Base-by-base conservation (phyloP, 2,329 filamentous ascomycete genomes). In the Colletotrichum scovillei region DNA sequence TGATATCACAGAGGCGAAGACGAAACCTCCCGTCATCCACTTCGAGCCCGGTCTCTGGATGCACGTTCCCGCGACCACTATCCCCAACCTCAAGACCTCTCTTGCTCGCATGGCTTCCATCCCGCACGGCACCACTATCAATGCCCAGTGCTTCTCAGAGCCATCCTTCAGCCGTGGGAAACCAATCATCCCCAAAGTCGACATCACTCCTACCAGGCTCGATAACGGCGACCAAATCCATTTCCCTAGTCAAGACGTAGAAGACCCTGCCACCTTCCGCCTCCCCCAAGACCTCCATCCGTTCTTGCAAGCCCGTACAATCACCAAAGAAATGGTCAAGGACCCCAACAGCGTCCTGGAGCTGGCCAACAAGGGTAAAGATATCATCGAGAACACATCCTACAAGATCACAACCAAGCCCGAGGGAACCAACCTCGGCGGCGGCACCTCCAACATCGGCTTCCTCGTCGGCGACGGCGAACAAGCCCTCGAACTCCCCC, bases 81-180 rank as follows among this genome's bases (percentile, higher is more conserved):
- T 12, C 4, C 76, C 75, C 3, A 74, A 74, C 5, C 74, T 79
- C 14, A 35, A 63, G 0, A 77, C 79, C 2, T 79, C 80, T 0
- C 75, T 81, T 2, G 73, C 75, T 0, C 83, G 84, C 28, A 84
- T 86, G 82, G 84, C 77, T 4, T 82, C 82, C 2, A 86, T 85
- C 30, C 84, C 84, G 0, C 83, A 86, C 65, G 84, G 83, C 26
- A 84, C 83, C 0, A 84, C 82, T 7, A 84, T 86, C 78, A 85
- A 85, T 49, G 81, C 82, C 1, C 83, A 85, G 74, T 74, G 78
- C 22, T 76, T 81, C 11, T 72, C 69, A 8, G 77, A 79, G 2
- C 68, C 72, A 1, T 59, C 30, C 7, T 75, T 75, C 56, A 24
- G 67, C 5, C 6, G 30, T 2, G 78, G 76, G 5, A 67, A 73